Evolutionary conservation across 805 yeast genomes (phyloP).

Genomic region (Saturnispora diversa): DNA sequence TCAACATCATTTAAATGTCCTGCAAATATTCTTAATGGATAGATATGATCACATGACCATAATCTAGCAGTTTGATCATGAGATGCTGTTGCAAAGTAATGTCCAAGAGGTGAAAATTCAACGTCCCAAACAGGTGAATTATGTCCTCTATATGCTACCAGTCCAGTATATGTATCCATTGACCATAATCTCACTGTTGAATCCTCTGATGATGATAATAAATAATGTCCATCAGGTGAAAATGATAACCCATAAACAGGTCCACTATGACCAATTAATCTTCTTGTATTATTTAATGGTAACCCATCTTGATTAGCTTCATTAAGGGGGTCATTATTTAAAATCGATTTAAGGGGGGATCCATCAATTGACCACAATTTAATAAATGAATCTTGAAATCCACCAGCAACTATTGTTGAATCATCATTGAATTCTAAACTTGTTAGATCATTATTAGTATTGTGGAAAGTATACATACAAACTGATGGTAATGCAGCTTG

Average conservation of each 20-base stretch:
- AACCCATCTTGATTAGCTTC: slow-evolving; percentile 26
- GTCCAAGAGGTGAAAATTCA: slow-evolving; percentile 88
- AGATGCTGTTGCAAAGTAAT: slow-evolving; percentile 95
- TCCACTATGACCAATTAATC: slow-evolving; percentile 87
- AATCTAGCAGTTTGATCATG: slow-evolving; percentile 96
- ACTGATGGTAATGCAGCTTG: slow-evolving; percentile 89
- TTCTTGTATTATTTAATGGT: slow-evolving; percentile 31
- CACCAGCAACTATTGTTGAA: slow-evolving; percentile 81
- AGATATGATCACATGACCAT: slow-evolving; percentile 97
- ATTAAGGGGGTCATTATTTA: slow-evolving; percentile 47
- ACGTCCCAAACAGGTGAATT: slow-evolving; percentile 98
- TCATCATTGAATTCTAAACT: slow-evolving; percentile 82
- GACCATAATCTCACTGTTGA: slow-evolving; percentile 92
- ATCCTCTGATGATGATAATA: slow-evolving; percentile 83
- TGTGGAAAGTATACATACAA: slow-evolving; percentile 97
- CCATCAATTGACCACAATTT: slow-evolving; percentile 94
- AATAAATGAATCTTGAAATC: slow-evolving; percentile 86
- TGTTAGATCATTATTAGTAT: slow-evolving; percentile 84
- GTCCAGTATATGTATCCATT: slow-evolving; percentile 76
- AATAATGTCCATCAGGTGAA: slow-evolving; percentile 78
- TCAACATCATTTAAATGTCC: slow-evolving; percentile 97
- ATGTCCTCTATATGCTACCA: slow-evolving; percentile 94
- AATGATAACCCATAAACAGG: slow-evolving; percentile 87
- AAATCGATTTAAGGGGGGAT: slow-evolving; percentile 58
- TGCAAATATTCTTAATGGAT: slow-evolving; percentile 91